A percentile compares a stretch with the other conserved stretches of the same genome.
These are phyloP conservation scores for Huntiella savannae DNA, from an alignment of 2,329 filamentous ascomycete species.

Conservation along the genomic window DNA sequence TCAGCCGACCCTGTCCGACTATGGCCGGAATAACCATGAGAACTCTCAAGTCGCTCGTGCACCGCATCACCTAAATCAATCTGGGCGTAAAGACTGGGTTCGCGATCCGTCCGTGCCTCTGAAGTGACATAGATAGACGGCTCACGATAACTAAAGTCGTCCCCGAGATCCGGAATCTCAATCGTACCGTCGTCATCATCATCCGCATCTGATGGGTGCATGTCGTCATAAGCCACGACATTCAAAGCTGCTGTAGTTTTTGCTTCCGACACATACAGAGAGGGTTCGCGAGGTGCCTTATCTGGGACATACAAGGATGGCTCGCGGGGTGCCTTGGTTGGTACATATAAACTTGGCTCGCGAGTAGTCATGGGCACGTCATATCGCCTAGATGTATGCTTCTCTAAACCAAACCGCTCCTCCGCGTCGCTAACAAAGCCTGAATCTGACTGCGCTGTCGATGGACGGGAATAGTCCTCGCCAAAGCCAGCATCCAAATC, in stretches of 20 bases:
- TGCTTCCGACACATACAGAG: slow-evolving; percentile 6
- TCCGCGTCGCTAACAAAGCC: slow-evolving; percentile 11
- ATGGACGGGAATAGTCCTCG: slow-evolving; percentile 10
- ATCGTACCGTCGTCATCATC: slow-evolving; percentile 11
- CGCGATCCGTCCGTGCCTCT: slow-evolving; percentile 6
- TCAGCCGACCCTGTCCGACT: slow-evolving; percentile 2
- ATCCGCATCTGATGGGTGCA: not conserved
- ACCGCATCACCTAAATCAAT: slow-evolving; percentile 8
- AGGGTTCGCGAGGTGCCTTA: slow-evolving; percentile 4
- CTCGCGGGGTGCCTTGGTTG: slow-evolving; percentile 1
- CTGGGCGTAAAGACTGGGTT: slow-evolving; percentile 7
- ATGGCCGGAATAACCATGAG: slow-evolving; percentile 3
- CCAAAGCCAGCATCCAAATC: slow-evolving; percentile 18
- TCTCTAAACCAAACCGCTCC: slow-evolving; percentile 12
- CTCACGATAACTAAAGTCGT: slow-evolving; percentile 8
- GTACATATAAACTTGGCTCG: slow-evolving; percentile 10
- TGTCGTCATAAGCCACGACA: not conserved
- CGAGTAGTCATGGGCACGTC: slow-evolving; percentile 7
- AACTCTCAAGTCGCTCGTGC: slow-evolving; percentile 7
- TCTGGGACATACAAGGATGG: slow-evolving; percentile 6
- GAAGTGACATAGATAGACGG: slow-evolving; percentile 11
- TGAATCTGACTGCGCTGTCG: slow-evolving; percentile 13
- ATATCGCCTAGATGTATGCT: slow-evolving; percentile 9
- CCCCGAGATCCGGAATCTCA: slow-evolving; percentile 9
- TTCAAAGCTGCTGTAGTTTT: slow-evolving; percentile 5